A percentile compares a stretch with the other conserved stretches of the same genome.
Conservation (phyloP, 805 yeast species). For the Yamadazyma akitaensis region DNA sequence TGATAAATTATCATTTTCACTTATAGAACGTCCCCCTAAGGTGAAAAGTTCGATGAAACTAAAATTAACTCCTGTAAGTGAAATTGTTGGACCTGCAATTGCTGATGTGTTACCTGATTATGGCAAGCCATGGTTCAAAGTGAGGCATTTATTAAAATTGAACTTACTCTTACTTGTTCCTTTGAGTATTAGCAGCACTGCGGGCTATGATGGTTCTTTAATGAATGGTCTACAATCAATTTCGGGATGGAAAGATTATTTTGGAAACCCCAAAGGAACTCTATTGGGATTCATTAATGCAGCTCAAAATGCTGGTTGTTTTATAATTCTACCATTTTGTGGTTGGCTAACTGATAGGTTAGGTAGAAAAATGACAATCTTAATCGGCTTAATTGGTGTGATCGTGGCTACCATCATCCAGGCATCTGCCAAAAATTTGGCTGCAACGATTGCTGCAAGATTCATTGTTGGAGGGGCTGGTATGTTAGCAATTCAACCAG, state of each 20-base stretch:
- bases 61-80: conserved; percentile 11
- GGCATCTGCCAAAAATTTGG: conserved; percentile 24
- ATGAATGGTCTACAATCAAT: conserved; percentile 46
- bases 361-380: conserved; percentile 35
- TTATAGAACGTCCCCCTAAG: too few relatives aligned
- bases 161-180: conserved; percentile 14
- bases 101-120: conserved; percentile 15
- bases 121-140: conserved; percentile 14
- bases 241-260: conserved; percentile 34
- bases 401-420: conserved; percentile 30
- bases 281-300: conserved; percentile 37
- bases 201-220: conserved; percentile 45
- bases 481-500: conserved; percentile 37
- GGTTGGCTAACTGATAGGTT: conserved; percentile 28
- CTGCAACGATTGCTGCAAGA: conserved; percentile 39
- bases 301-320: conserved; percentile 27
- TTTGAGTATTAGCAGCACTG: conserved; percentile 35
- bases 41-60: conserved; percentile 6
- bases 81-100: conserved; percentile 17
- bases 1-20: not conserved
- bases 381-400: conserved; percentile 22
- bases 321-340: conserved; percentile 24
- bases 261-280: conserved; percentile 37
- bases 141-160: conserved; percentile 12
- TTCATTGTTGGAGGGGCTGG: conserved; percentile 45